Percentiles rank a stretch among this genome's conserved stretches.
phyloP scores from a whole-genome alignment of 179 eudicot genomes.

The Monotropa hypopitys region DNA sequence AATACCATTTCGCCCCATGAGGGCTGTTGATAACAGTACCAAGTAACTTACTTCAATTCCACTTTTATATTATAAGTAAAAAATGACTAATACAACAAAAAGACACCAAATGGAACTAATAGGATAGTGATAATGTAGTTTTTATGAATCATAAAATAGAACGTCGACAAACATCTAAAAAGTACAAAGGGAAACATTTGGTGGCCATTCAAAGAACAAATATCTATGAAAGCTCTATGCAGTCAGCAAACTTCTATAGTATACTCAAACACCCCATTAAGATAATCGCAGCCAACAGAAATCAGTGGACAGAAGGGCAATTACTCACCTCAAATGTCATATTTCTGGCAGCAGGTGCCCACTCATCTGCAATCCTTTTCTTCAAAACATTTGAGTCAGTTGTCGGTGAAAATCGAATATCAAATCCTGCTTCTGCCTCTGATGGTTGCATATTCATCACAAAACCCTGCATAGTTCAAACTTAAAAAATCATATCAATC shows the following conservation, averaged over 20 bases:
- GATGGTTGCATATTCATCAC: conserved; percentile 98
- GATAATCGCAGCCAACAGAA: background rate
- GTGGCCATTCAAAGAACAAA: background rate
- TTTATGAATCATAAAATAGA: background rate
- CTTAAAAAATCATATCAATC: background rate
- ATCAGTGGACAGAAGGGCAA: background rate
- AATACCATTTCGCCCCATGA: too few species aligned
- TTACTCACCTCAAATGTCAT: conserved; percentile 56
- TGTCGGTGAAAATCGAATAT: conserved; percentile 63
- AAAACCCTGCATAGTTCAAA: conserved; percentile 51
- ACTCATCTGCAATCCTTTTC: conserved; percentile 59
- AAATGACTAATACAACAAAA: background rate
- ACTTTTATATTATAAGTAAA: too few species aligned
- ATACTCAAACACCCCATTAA: background rate
- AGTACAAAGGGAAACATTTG: background rate
- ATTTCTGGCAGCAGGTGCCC: conserved; percentile 89
- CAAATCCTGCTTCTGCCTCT: conserved; percentile 87
- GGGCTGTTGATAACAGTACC: background rate
- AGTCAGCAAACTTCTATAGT: background rate
- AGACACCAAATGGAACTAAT: background rate
- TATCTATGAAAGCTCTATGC: background rate
- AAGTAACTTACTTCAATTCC: background rate
- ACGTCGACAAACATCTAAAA: background rate
- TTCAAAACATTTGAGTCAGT: conserved; percentile 48
- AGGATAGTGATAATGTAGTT: background rate